A percentile compares a stretch with the other conserved stretches of the same genome.
phyloP scores from a whole-genome alignment of 495 filamentous ascomycete species.

The Penicillium malachiteum region DNA sequence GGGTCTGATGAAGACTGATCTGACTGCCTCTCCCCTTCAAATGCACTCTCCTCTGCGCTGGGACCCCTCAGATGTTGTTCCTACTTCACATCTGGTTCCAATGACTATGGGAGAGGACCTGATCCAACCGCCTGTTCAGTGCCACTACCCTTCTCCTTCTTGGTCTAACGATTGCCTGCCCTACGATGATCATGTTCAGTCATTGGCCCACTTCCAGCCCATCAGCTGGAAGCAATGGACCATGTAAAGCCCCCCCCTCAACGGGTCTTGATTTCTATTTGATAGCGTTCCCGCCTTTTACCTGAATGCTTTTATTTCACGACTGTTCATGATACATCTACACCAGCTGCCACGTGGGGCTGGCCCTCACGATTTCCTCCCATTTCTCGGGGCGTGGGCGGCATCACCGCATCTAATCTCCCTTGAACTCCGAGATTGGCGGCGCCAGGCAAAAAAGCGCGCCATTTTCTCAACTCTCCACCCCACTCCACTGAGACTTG shows the following conservation, averaged over 20 bases:
- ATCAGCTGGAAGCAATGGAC: constrained; percentile 34
- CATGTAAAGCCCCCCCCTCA: constrained; percentile 21
- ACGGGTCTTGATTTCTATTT: constrained; percentile 1
- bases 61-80: constrained; percentile 30
- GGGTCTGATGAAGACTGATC: constrained; percentile 32
- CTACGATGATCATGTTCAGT: constrained; percentile 40
- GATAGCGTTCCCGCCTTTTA: not conserved
- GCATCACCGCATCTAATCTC: not conserved
- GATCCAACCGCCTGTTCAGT: constrained; percentile 40
- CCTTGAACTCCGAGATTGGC: not conserved
- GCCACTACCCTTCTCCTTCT: constrained; percentile 41
- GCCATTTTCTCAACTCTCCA: not conserved
- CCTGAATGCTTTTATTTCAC: constrained; percentile 1
- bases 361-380: constrained; percentile 2
- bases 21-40: constrained; percentile 39
- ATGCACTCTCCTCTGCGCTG: constrained; percentile 38
- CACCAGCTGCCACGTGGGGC: not conserved
- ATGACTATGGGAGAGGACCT: constrained; percentile 38
- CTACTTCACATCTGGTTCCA: constrained; percentile 32
- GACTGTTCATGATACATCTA: not conserved
- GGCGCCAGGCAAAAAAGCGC: not conserved
- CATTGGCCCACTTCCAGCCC: constrained; percentile 29
- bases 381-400: not conserved
- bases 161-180: constrained; percentile 41
- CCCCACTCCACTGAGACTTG: not conserved